Percentiles rank a stretch among this genome's conserved stretches.
Evolutionary conservation across 495 filamentous ascomycete genomes (phyloP).

Genomic region (Pseudevernia furfuracea): DNA sequence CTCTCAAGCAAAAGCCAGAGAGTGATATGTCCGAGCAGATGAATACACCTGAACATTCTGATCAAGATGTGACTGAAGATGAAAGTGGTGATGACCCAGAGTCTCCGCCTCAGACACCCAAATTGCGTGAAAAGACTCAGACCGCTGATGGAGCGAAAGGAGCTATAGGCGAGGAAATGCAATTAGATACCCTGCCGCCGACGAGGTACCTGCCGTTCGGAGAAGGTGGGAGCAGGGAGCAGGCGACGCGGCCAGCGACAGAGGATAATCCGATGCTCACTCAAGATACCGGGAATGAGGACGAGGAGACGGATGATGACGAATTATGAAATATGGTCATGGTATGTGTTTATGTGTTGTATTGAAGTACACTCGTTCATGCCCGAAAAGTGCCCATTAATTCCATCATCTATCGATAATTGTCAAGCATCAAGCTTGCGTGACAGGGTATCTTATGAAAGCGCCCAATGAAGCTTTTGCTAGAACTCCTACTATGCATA

Average conservation of each 20-base stretch:
- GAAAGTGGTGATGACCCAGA: conserved; percentile 18
- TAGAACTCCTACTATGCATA: background rate
- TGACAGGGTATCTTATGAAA: background rate
- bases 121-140: background rate
- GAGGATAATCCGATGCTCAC: conserved; percentile 2
- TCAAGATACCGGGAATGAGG: conserved; percentile 21
- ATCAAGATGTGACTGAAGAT: conserved; percentile 27
- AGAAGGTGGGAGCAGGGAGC: conserved; percentile 11
- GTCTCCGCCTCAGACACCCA: background rate
- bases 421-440: background rate
- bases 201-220: conserved; percentile 38
- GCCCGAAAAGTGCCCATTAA: background rate
- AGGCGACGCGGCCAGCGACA: conserved; percentile 2
- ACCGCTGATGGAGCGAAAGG: background rate
- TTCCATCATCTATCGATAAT: background rate
- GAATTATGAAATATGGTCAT: conserved; percentile 43
- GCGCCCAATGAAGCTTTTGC: background rate
- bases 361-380: background rate
- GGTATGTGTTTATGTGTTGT: background rate
- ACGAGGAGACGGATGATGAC: conserved; percentile 42
- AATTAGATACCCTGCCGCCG: conserved; percentile 28
- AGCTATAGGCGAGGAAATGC: conserved; percentile 9
- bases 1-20: conserved; percentile 18
- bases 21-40: conserved; percentile 9
- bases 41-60: conserved; percentile 17